Evolutionary conservation across 768 basidiomycete species (phyloP).

Genomic region (Termitomyces titanicus): DNA sequence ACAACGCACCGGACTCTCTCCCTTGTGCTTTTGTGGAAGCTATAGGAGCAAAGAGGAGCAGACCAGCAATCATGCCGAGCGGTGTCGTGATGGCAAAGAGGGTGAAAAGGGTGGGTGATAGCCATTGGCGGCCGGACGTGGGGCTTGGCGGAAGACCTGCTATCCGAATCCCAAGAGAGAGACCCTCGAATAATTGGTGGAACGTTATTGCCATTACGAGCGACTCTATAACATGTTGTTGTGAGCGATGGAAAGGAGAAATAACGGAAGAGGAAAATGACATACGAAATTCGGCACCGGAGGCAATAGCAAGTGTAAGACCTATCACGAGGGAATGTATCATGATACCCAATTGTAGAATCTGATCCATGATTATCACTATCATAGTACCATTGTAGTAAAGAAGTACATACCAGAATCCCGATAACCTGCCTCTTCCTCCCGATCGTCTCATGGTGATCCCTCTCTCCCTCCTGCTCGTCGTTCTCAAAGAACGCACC

Average conservation of each 20-base stretch:
- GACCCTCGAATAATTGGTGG: constrained; percentile 82
- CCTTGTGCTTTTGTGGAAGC: constrained; percentile 1
- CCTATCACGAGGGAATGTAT: constrained; percentile 81
- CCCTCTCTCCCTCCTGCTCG: constrained; percentile 13
- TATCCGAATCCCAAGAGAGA: constrained; percentile 80
- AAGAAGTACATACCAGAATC: constrained; percentile 51
- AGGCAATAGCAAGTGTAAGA: constrained; percentile 67
- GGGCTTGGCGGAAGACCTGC: constrained; percentile 54
- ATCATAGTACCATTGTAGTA: background rate
- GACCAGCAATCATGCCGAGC: constrained; percentile 58
- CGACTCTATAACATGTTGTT: constrained; percentile 41
- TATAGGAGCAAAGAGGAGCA: constrained; percentile 38
- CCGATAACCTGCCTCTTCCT: constrained; percentile 68
- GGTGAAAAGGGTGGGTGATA: constrained; percentile 52
- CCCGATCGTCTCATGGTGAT: constrained; percentile 34
- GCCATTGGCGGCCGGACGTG: constrained; percentile 22
- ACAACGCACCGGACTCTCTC: background rate
- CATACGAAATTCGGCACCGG: constrained; percentile 69
- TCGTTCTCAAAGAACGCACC: constrained; percentile 10
- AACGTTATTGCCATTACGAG: constrained; percentile 73
- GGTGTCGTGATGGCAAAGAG: constrained; percentile 78
- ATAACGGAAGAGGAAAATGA: constrained; percentile 10
- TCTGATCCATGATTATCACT: constrained; percentile 32
- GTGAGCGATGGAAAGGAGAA: background rate
- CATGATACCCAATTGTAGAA: constrained; percentile 84